A percentile compares a stretch with the other conserved stretches of the same genome.
Evolutionary conservation across 1,284 basidiomycete species (phyloP).

Genomic region (Pseudozyma thailandica): DNA sequence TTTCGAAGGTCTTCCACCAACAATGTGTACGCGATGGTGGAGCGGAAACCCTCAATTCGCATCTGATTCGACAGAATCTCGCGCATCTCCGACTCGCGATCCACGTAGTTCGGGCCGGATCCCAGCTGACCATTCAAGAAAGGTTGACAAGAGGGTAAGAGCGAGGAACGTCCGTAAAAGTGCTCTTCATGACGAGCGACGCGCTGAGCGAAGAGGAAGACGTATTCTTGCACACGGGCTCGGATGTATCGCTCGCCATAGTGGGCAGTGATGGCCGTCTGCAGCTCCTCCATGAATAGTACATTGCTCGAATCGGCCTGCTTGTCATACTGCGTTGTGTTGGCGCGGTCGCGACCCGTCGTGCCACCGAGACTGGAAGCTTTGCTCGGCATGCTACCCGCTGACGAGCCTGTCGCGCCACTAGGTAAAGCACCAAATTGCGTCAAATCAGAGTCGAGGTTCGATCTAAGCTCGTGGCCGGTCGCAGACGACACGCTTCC

Average conservation of each 20-base stretch:
- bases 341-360: conserved; percentile 33
- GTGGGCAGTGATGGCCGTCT: conserved; percentile 77
- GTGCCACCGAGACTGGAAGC: conserved; percentile 17
- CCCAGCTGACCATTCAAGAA: conserved; percentile 72
- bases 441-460: conserved; percentile 24
- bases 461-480: conserved; percentile 9
- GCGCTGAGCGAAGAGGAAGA: conserved; percentile 78
- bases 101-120: conserved; percentile 77
- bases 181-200: conserved; percentile 83
- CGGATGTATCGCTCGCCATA: conserved; percentile 83
- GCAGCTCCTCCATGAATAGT: conserved; percentile 89
- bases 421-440: conserved; percentile 38
- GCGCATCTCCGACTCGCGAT: conserved; percentile 73
- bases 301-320: conserved; percentile 75
- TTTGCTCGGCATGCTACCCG: conserved; percentile 23
- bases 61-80: conserved; percentile 78
- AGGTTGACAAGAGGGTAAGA: conserved; percentile 73
- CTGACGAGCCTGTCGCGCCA: background rate
- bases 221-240: conserved; percentile 80
- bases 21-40: conserved; percentile 76
- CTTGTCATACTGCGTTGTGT: conserved; percentile 26
- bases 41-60: conserved; percentile 83
- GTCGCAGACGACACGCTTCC: conserved; percentile 27
- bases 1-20: conserved; percentile 26
- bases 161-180: conserved; percentile 74